Evolutionary conservation across 2,329 filamentous ascomycete species (phyloP), one percentile per base, ranked within the genome.

Genomic region (Malbranchea zuffiana): DNA sequence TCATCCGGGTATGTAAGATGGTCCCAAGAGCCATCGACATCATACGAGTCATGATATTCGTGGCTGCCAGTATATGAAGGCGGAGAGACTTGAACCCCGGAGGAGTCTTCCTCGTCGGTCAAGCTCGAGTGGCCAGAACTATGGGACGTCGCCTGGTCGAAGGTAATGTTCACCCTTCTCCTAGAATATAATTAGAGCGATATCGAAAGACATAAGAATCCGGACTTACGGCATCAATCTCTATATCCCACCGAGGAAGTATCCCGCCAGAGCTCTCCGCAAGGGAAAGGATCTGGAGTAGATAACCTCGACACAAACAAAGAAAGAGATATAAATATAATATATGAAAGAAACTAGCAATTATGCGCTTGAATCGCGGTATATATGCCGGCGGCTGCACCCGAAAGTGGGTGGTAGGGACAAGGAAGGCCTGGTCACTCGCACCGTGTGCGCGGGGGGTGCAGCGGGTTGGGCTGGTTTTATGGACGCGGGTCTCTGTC

Each of bases 81-180:
- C 7, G 56, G 55, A n/a, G 61, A 63, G 25, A 64, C 56, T 40
- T 63, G 56, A 15, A 64, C 62, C 29, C 52, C 61, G 35, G 62
- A 63, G 30, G 61, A 65, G 38, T 59, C 62, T 48, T 67, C 65
- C 44, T 63, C 63, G 49, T 66, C 62, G 31, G 55, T 56, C 8
- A 39, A 24, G 10, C 30, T 28, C 7, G 36, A 33, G 19, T 39
- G 36, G 7, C 25, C 36, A 18, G 36, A 39, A 27, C 35, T 37
- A 26, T 37, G 35, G 10, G 35, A 32, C 13, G 27, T 25, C 20
- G 35, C 35, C 27, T 31, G 35, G 13, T 37, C 35, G 32, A 37
- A 31, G 19, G 26, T 37, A 16, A 37, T 37, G 20, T 37, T 37
- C 15, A 37, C 25, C 35, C 35, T 37, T n/a, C 23, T 25, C 23